Conservation (phyloP, 805 yeast species). For the Myxozyma udenii region DNA sequence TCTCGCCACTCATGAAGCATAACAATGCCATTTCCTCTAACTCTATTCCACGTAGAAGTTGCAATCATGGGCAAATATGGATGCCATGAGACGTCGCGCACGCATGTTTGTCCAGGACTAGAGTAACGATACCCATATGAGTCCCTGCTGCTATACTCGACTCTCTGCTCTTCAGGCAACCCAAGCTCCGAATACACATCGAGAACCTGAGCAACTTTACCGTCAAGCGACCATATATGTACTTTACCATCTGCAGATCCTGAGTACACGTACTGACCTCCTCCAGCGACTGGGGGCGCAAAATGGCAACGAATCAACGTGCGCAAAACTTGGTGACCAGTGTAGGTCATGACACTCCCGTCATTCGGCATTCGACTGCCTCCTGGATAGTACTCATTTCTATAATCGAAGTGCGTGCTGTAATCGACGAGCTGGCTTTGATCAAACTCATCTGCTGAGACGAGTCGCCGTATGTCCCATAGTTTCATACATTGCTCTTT, state of each 20-base stretch:
- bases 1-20: conserved; percentile 26
- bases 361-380: conserved; percentile 33
- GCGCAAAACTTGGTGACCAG: conserved; percentile 34
- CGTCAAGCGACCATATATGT: conserved; percentile 35
- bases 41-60: conserved; percentile 24
- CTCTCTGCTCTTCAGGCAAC: not conserved
- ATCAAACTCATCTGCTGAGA: conserved; percentile 15
- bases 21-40: conserved; percentile 25
- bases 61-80: conserved; percentile 32
- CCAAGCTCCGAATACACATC: conserved; percentile 8
- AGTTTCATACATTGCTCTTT: conserved; percentile 37
- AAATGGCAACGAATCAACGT: conserved; percentile 37
- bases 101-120: conserved; percentile 27
- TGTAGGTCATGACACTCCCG: conserved; percentile 34
- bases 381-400: conserved; percentile 28
- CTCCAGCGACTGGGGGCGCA: conserved; percentile 33
- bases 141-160: not conserved
- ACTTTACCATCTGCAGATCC: conserved; percentile 36
- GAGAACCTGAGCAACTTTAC: conserved; percentile 28
- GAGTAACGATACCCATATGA: no score
- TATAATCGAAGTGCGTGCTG: conserved; percentile 32
- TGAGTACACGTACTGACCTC: conserved; percentile 35
- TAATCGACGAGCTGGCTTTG: conserved; percentile 7
- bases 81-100: conserved; percentile 36
- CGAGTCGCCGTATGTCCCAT: conserved; percentile 36